phyloP scores from a whole-genome alignment of 805 yeast species.

The Diddensiella caesifluorescens region DNA sequence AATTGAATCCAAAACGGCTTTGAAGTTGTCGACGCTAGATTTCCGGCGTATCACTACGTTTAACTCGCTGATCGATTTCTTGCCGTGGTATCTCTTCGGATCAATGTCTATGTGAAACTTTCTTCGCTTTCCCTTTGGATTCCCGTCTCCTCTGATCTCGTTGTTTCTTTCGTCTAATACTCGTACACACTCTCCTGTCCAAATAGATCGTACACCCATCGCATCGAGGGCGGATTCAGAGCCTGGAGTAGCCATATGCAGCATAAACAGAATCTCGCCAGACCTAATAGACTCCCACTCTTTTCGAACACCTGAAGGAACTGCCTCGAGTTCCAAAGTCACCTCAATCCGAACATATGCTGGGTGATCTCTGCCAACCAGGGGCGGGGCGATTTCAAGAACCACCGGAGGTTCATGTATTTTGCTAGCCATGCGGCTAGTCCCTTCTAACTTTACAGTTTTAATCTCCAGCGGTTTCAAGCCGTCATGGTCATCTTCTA shows the following conservation, averaged over 20 bases:
- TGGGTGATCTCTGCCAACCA: constrained; percentile 25
- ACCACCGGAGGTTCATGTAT: constrained; percentile 9
- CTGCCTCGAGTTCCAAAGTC: constrained; percentile 19
- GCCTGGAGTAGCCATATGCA: constrained; percentile 19
- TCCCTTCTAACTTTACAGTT: no score
- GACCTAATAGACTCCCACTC: constrained; percentile 29
- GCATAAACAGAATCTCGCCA: constrained; percentile 27
- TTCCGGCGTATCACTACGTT: constrained; percentile 30
- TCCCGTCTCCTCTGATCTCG: constrained; percentile 9
- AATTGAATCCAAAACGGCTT: constrained; percentile 20
- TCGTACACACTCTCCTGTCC: constrained; percentile 27
- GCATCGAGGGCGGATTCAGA: constrained; percentile 12
- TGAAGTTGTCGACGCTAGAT: constrained; percentile 22
- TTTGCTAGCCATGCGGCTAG: background rate
- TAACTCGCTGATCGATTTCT: constrained; percentile 13
- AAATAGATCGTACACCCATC: constrained; percentile 22
- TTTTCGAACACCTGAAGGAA: constrained; percentile 9
- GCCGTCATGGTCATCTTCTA: constrained; percentile 3
- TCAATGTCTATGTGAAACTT: constrained; percentile 26
- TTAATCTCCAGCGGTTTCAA: constrained; percentile 7
- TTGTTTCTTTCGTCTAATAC: constrained; percentile 22
- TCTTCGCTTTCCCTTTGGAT: constrained; percentile 10
- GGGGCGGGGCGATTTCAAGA: constrained; percentile 22
- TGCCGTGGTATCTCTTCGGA: constrained; percentile 15
- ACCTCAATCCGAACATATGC: constrained; percentile 26